Base-by-base conservation (phyloP, 2,329 filamentous ascomycete genomes). In the Onygenales sp. region DNA sequence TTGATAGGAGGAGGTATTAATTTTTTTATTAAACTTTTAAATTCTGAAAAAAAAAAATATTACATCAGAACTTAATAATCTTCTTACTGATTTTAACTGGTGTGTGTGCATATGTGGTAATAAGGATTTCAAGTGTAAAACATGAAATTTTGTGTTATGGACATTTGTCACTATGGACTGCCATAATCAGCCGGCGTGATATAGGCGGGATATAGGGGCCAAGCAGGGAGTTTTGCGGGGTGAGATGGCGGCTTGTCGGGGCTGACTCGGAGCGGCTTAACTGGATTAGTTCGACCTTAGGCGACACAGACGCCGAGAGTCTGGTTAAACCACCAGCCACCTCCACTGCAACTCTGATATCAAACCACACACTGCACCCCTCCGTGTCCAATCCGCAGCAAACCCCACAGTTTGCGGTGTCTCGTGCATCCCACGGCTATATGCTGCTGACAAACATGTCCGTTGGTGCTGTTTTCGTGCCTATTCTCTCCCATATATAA, bases 171-270 rank as follows among this genome's bases (percentile, higher is more conserved):
- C 4, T 27, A 27, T 27, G 1, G 21, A 3, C 21, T n/a, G n/a
- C n/a, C n/a, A n/a, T n/a, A n/a, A n/a, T n/a, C n/a, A 40, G 6
- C 10, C 11, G 11, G 37, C 14, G 17, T 17, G 10, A 14, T 3
- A 11, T 11, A 40, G 10, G 11, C 11, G 14, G 14, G 37, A 40
- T 40, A 14, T 40, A 11, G 37, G 37, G 14, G 14, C 14, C 2
- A 40, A 14, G 6, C 37, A 40, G 10, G 32, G 27, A 51, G 49
- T 46, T 53, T 21, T 42, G 45, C 44, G 43, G 42, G n/a, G 52
- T 36, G 36, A 34, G 9, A 36, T 21, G 17, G 21, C 59, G 56
- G 56, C 37, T 40, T 14, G 37, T 40, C 37, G 37, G 37, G 14
- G 37, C 11, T 14, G 10, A 40, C 37, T 40, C 37, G 37, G 37